A percentile compares a stretch with the other conserved stretches of the same genome.
Conservation (phyloP, 2,329 filamentous ascomycete genomes). For the Exophiala alcalophila region DNA sequence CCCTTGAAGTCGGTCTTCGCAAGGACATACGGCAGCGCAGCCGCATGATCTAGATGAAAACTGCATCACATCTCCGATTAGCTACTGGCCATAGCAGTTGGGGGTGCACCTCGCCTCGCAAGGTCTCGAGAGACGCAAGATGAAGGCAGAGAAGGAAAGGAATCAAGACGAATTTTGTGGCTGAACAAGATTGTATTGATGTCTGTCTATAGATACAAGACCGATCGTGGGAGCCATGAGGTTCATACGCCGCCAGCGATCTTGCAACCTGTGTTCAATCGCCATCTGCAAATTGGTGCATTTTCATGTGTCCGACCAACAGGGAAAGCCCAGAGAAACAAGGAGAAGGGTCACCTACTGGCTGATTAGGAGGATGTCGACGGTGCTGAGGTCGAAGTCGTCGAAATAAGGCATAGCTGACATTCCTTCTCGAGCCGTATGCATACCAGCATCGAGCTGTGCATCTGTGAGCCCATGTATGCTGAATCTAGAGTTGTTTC, state of each 20-base stretch:
- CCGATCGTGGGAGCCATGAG: not conserved
- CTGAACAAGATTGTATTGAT: conserved; percentile 30
- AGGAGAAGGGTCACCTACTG: conserved; percentile 69
- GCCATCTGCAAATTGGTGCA: no score
- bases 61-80: conserved; percentile 49
- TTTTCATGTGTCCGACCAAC: conserved; percentile 9
- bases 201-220: conserved; percentile 24
- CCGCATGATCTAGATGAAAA: conserved; percentile 98
- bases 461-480: conserved; percentile 16
- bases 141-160: conserved; percentile 9
- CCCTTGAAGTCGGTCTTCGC: conserved; percentile 98
- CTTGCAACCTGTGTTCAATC: no score
- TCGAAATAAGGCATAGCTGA: conserved; percentile 95
- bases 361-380: conserved; percentile 95
- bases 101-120: no score
- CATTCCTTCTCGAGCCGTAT: conserved; percentile 79
- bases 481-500: not conserved
- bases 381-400: conserved; percentile 94
- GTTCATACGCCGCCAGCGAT: not conserved
- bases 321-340: conserved; percentile 27
- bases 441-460: conserved; percentile 93
- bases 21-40: conserved; percentile 93
- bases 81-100: conserved; percentile 25
- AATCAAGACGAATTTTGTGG: conserved; percentile 14
- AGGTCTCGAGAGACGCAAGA: conserved; percentile 1